Conservation (phyloP, 2,329 filamentous ascomycete genomes). For the Colletotrichum scovillei region DNA sequence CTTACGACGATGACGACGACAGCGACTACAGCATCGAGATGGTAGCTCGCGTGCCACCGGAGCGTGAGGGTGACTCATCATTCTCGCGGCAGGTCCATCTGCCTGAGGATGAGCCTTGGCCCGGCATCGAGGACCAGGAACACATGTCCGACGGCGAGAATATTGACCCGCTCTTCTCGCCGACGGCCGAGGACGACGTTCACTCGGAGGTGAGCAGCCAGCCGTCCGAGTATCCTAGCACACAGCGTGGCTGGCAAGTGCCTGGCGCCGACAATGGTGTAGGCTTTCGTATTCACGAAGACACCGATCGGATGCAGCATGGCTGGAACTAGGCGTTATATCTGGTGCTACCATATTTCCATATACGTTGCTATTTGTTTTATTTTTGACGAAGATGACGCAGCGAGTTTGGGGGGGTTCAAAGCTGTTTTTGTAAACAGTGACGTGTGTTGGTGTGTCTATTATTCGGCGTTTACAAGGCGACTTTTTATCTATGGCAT, state of each 20-base stretch:
- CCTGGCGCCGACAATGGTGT: conserved; percentile 39
- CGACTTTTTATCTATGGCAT: not conserved
- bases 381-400: conserved; percentile 29
- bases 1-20: conserved; percentile 44
- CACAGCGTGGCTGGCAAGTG: conserved; percentile 53
- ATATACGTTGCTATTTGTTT: not conserved
- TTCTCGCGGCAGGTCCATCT: conserved; percentile 47
- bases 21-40: conserved; percentile 42
- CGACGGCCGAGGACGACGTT: conserved; percentile 41
- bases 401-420: conserved; percentile 30
- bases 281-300: conserved; percentile 56
- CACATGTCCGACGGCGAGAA: conserved; percentile 63
- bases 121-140: conserved; percentile 64
- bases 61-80: conserved; percentile 38
- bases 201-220: conserved; percentile 57
- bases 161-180: conserved; percentile 52
- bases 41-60: conserved; percentile 38
- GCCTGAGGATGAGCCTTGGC: conserved; percentile 68
- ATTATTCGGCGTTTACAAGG: conserved; percentile 6
- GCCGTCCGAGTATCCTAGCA: conserved; percentile 68
- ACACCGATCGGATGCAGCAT: conserved; percentile 40
- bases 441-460: not conserved
- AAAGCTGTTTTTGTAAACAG: conserved; percentile 17
- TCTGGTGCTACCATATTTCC: not conserved
- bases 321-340: conserved; percentile 9